Base-by-base conservation (phyloP, 148 eudicot genomes). In the Tetragonia tetragonoides region DNA sequence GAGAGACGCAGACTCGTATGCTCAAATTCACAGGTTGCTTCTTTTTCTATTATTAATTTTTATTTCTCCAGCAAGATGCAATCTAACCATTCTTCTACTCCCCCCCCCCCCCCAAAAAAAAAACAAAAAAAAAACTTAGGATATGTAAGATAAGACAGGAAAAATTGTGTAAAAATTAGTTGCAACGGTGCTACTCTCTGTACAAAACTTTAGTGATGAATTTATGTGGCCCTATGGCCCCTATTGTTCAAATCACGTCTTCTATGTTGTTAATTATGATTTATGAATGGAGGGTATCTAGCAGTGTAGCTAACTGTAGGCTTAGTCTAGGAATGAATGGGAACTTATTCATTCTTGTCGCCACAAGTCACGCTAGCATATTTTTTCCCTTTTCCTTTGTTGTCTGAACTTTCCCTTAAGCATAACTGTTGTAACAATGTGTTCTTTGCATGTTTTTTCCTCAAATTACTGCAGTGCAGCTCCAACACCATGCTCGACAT, bases 1-100 rank as follows among this genome's bases (percentile, higher is more conserved):
- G 99, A 85, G 99, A 96, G 87, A 96, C 99, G 20, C 99, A 96
- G 83, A 93, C 98, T 53, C 98, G 98, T 41, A 93, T 96, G 99
- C 91, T 96, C 78, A 96, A 91, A 86, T 96, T 96, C 81, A 93
- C 99, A 86, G 97, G 98, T 95, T 84, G 81, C 81, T 80, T 77
- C 85, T 11, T 61, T 69, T 71, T 51, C 1, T 40, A 23, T 49
- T 38, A 40, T 34, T 66, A 20, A 8, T n/a, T 34, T 42, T 24
- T 79, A 41, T 67, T 42, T 75, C 14, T 62, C 40, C 39, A n/a
- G 67, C 46, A 71, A 34, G 5, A 39, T 68, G 68, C 70, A 47
- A 40, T 72, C 34, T 28, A 28, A 28, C 34, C 34, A 28, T 28
- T 28, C 34, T 28, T 28, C 34, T 28, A 28, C 34, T 28, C 34